Evolutionary conservation across 2,329 filamentous ascomycete species (phyloP).

Genomic region (Penicillium sp.): DNA sequence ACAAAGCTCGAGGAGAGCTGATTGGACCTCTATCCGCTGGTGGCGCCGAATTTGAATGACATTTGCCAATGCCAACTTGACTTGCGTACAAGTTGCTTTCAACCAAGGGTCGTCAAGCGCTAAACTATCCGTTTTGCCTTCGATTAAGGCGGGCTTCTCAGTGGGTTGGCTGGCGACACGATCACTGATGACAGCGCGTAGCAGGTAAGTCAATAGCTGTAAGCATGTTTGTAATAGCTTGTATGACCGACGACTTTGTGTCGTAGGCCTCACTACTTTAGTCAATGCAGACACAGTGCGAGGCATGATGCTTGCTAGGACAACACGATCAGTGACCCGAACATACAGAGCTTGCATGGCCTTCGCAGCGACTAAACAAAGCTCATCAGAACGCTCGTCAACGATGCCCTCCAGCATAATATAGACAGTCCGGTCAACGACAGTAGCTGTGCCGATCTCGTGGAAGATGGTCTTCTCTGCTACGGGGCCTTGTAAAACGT

Average conservation of each 20-base stretch:
- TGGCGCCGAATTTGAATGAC: constrained; percentile 73
- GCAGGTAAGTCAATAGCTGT: constrained; percentile 52
- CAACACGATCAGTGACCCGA: constrained; percentile 68
- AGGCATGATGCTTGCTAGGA: constrained; percentile 81
- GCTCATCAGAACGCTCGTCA: constrained; percentile 61
- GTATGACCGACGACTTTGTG: constrained; percentile 58
- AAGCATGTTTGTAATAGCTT: constrained; percentile 65
- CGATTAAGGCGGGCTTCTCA: constrained; percentile 21
- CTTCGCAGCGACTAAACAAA: constrained; percentile 68
- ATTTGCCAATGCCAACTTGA: constrained; percentile 77
- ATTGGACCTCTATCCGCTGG: constrained; percentile 65
- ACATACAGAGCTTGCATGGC: constrained; percentile 62
- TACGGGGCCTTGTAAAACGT: constrained; percentile 51
- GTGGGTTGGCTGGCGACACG: constrained; percentile 19
- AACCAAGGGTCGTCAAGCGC: constrained; percentile 64
- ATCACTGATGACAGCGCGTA: constrained; percentile 50
- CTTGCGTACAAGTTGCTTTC: constrained; percentile 72
- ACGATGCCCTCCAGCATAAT: constrained; percentile 72
- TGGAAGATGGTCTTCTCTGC: constrained; percentile 46
- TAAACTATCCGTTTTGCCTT: constrained; percentile 35
- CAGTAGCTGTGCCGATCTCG: constrained; percentile 63
- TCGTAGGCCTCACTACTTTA: constrained; percentile 69
- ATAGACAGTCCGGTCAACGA: constrained; percentile 78
- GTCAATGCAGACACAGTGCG: constrained; percentile 80
- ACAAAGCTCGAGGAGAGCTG: constrained; percentile 68